Base-by-base conservation (phyloP, 257 asterid species). In the Ballota nigra region DNA sequence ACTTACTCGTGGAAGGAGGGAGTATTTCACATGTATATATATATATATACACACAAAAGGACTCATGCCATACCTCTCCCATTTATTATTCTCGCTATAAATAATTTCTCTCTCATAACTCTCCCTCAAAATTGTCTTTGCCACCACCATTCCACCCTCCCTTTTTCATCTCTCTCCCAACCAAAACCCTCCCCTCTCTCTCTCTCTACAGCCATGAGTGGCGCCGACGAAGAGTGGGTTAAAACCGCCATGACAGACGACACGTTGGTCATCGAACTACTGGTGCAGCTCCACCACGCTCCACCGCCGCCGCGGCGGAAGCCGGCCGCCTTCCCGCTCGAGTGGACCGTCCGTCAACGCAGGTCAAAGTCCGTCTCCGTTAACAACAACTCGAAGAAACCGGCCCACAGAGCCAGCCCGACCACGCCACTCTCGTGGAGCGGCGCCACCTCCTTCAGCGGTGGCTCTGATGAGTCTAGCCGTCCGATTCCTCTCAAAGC, bases 301-400 rank as follows among this genome's bases (percentile, higher is more conserved):
- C 75, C 60, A 4, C 60, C 60, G 6, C 79, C 74, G 26, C 77
- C 18, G 40, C 68, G 45, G 5, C 75, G 13, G 24, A 69, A 62
- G 55, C 72, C 72, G 36, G 59, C 79, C 5, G 71, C 79, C 15
- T 53, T 65, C 59, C 78, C 82, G 6, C 71, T 85, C 8, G 81
- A 79, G 67, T 90, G 96, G 96, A 84, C 58, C 72, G 88, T 84
- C 43, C 95, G 92, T 73, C 95, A 86, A 70, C 92, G 91, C 73
- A 62, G 96, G 82, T 86, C 96, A 26, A 84, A 77, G 63, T 53
- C 87, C 8, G 57, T 69, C 18, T 66, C 86, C 4, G 75, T 76
- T 8, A 63, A 16, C 74, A 56, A 29, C 72, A 57, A 58, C 62
- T 60, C 72, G 74, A 84, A 71, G 76, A 78, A 80, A 13, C 63